phyloP scores from a whole-genome alignment of 1,284 basidiomycete genomes.

The Austroboletus niveus region DNA sequence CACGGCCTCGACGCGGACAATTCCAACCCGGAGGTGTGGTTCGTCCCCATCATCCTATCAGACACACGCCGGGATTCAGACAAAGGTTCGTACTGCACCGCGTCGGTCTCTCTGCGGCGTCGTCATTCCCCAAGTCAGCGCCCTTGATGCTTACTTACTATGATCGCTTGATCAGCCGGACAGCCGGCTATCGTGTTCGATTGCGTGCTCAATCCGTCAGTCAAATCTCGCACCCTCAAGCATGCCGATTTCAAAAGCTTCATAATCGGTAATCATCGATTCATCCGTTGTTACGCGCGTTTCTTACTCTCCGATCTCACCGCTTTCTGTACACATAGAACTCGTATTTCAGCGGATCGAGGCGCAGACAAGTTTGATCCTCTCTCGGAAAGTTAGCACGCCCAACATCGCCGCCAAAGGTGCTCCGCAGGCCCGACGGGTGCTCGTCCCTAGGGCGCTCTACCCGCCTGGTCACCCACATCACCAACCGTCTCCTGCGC shows the following conservation, averaged over 20 bases:
- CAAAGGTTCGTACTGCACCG: conserved; percentile 49
- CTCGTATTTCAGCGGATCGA: conserved; percentile 67
- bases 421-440: conserved; percentile 53
- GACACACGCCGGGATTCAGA: conserved; percentile 60
- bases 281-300: background rate
- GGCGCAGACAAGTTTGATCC: conserved; percentile 49
- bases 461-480: conserved; percentile 32
- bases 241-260: conserved; percentile 67
- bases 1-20: conserved; percentile 43
- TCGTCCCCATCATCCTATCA: conserved; percentile 71
- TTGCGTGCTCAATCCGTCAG: conserved; percentile 56
- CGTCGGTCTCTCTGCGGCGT: background rate
- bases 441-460: conserved; percentile 48
- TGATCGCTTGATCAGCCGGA: conserved; percentile 48
- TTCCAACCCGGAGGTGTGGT: conserved; percentile 44
- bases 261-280: conserved; percentile 52
- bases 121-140: background rate
- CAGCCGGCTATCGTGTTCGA: conserved; percentile 69
- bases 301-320: conserved; percentile 8
- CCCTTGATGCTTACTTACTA: background rate
- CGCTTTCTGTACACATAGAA: conserved; percentile 39
- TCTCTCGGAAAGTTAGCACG: conserved; percentile 63
- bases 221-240: conserved; percentile 55
- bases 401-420: conserved; percentile 75
- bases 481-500: conserved; percentile 20